Conservation (phyloP, 1,284 basidiomycete genomes). For the Pterulicium gracile region DNA sequence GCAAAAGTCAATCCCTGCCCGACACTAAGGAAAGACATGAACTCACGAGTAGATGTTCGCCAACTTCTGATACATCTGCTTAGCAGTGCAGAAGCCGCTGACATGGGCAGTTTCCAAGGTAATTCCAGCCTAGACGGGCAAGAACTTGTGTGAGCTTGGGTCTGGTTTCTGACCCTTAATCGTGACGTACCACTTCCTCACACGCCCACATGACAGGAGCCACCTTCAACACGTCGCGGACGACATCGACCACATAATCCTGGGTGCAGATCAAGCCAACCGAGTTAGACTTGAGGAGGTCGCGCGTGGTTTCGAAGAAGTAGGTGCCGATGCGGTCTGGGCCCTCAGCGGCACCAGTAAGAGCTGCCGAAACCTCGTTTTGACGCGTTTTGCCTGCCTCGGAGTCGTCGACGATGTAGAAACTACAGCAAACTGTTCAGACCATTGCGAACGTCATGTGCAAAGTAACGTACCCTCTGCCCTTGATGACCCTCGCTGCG, state of each 20-base stretch:
- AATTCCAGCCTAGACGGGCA: constrained; percentile 55
- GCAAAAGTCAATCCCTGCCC: background rate
- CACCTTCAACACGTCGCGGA: constrained; percentile 55
- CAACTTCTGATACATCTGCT: constrained; percentile 52
- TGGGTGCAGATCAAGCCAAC: constrained; percentile 42
- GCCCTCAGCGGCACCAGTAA: constrained; percentile 34
- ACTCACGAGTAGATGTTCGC: constrained; percentile 60
- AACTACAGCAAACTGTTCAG: constrained; percentile 28
- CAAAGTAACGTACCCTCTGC: constrained; percentile 39
- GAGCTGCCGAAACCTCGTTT: constrained; percentile 33
- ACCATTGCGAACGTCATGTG: too few species aligned
- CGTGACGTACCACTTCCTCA: constrained; percentile 45
- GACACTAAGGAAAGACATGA: too few species aligned
- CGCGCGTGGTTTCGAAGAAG: constrained; percentile 51
- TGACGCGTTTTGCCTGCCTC: constrained; percentile 32
- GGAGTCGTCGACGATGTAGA: constrained; percentile 39
- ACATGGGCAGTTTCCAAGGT: constrained; percentile 49
- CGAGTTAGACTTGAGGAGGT: constrained; percentile 41
- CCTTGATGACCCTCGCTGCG: constrained; percentile 39
- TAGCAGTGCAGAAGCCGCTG: constrained; percentile 47
- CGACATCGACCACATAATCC: constrained; percentile 51
- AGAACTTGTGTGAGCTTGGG: constrained; percentile 7
- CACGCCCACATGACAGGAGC: constrained; percentile 62
- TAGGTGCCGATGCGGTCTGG: constrained; percentile 40
- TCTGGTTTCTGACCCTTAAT: background rate